Evolutionary conservation across 805 yeast species (phyloP).

Genomic region (Millerozyma miso): DNA sequence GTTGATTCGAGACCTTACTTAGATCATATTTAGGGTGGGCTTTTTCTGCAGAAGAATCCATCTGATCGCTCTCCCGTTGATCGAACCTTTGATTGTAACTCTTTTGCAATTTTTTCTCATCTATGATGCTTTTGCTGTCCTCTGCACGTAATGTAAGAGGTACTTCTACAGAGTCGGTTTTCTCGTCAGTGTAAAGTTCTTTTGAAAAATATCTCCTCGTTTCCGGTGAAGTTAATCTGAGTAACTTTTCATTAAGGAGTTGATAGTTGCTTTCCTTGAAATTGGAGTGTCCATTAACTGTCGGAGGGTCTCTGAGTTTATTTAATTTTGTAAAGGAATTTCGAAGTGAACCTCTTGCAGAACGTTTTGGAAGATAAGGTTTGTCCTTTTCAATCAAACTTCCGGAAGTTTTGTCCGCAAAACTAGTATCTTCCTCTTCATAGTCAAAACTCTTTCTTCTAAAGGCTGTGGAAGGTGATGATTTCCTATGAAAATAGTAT

Average conservation of each 20-base stretch:
- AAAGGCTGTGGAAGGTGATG: slow-evolving; percentile 3
- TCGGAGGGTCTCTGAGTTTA: slow-evolving; percentile 28
- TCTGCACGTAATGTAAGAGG: too few species aligned
- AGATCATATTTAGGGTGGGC: too few species aligned
- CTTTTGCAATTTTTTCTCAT: too few species aligned
- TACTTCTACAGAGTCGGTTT: too few species aligned
- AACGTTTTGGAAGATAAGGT: slow-evolving; percentile 32
- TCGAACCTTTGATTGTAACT: too few species aligned
- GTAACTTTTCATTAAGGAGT: slow-evolving; percentile 11
- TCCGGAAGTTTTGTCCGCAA: neutral
- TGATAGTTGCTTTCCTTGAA: slow-evolving; percentile 13
- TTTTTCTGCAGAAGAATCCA: too few species aligned
- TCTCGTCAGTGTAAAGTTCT: slow-evolving; percentile 3
- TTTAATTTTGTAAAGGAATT: slow-evolving; percentile 38
- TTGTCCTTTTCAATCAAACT: slow-evolving; percentile 13
- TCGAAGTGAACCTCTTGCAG: slow-evolving; percentile 23
- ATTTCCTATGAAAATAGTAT: neutral
- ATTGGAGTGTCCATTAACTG: slow-evolving; percentile 15
- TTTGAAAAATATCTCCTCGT: slow-evolving; percentile 13
- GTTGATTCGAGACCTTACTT: too few species aligned
- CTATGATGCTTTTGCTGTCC: too few species aligned
- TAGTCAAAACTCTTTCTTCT: neutral
- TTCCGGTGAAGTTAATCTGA: slow-evolving; percentile 22
- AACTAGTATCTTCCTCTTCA: neutral
- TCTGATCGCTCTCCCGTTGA: too few species aligned